Evolutionary conservation across 164 flowering plant species (phyloP).

Genomic region (Saururus chinensis): DNA sequence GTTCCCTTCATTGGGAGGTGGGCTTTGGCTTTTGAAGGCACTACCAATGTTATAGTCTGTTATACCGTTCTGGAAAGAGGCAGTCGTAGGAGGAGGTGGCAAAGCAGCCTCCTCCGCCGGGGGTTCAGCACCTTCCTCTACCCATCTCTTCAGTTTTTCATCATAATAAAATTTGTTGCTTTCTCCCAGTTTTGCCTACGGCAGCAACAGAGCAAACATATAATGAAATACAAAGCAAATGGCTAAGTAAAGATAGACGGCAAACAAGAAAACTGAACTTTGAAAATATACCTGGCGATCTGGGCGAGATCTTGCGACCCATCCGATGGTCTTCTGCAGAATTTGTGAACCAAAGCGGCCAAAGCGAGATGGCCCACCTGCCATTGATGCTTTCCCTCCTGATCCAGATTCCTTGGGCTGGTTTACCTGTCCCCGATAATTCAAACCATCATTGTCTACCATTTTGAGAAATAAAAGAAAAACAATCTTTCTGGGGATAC

Average conservation of each 20-base stretch:
- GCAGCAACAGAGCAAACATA: conserved; percentile 2
- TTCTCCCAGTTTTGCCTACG: conserved; percentile 91
- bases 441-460: neutral
- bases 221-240: neutral
- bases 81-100: conserved; percentile 79
- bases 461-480: neutral
- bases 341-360: conserved; percentile 68
- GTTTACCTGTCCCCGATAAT: conserved; percentile 22
- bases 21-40: conserved; percentile 32
- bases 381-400: conserved; percentile 34
- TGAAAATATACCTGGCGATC: conserved; percentile 50
- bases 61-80: conserved; percentile 52
- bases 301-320: conserved; percentile 57
- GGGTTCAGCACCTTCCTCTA: conserved; percentile 82
- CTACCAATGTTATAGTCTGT: conserved; percentile 39
- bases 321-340: conserved; percentile 78
- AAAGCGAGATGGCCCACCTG: conserved; percentile 57
- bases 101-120: conserved; percentile 77
- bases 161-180: conserved; percentile 84
- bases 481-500: too few species aligned
- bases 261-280: neutral
- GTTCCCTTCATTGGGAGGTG: conserved; percentile 29
- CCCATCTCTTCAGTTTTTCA: conserved; percentile 95
- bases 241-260: neutral
- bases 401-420: conserved; percentile 37